phyloP scores from a whole-genome alignment of 2,329 filamentous ascomycete species.

The Penicillium sp. region DNA sequence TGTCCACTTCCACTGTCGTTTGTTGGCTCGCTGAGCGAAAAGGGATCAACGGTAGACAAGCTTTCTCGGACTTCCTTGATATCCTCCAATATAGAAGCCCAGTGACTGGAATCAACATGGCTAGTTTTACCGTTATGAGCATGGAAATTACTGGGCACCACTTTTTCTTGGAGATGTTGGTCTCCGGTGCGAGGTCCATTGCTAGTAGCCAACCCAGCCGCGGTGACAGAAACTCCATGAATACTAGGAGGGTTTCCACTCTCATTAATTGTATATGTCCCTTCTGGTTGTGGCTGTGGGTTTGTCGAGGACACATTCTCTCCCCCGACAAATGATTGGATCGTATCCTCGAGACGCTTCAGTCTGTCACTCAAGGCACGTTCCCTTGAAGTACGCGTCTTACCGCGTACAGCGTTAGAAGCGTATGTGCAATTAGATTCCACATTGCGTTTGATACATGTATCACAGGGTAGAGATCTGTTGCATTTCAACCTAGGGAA shows the following conservation, averaged over 20 bases:
- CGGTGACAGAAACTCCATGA: neutral
- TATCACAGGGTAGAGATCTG: conserved; percentile 7
- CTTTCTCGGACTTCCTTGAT: conserved; percentile 11
- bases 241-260: neutral
- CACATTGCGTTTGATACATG: conserved; percentile 6
- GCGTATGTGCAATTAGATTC: conserved; percentile 1
- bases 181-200: neutral
- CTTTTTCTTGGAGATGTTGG: neutral
- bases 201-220: neutral
- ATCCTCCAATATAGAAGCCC: conserved; percentile 14
- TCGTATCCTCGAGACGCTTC: conserved; percentile 8
- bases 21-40: neutral
- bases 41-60: neutral
- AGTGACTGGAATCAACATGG: conserved; percentile 12
- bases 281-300: neutral
- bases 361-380: conserved; percentile 9
- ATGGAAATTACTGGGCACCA: neutral
- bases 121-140: conserved; percentile 1
- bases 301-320: neutral
- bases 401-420: conserved; percentile 8
- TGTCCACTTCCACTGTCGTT: neutral
- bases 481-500: conserved; percentile 9
- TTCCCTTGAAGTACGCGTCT: neutral
- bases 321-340: conserved; percentile 1
- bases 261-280: neutral